Conservation (phyloP, 2,329 filamentous ascomycete species). For the Dissoconium aciculare region DNA sequence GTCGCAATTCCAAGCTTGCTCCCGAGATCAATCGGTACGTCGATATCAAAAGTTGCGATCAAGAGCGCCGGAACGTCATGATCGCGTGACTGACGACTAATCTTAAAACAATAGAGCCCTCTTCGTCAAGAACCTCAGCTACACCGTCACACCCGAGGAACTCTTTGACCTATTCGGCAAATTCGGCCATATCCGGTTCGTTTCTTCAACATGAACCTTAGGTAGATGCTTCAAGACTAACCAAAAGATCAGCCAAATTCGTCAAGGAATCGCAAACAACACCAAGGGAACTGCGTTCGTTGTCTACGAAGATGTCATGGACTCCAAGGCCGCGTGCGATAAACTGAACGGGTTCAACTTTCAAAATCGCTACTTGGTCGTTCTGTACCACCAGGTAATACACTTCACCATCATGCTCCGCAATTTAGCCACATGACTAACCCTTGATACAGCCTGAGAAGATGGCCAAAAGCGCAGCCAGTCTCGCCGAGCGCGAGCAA, state of each 20-base stretch:
- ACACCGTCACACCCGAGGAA: constrained; percentile 96
- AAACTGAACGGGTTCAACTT: constrained; percentile 99
- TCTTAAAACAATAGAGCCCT: constrained; percentile 64
- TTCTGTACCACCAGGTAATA: constrained; percentile 51
- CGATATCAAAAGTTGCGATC: too few species aligned
- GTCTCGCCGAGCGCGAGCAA: constrained; percentile 83
- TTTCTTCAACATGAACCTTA: constrained; percentile 10
- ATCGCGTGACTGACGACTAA: constrained; percentile 18
- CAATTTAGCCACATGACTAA: too few species aligned
- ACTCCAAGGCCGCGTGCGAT: constrained; percentile 97
- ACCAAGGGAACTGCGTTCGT: constrained; percentile 98
- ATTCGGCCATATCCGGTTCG: constrained; percentile 86
- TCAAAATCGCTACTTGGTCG: constrained; percentile 95
- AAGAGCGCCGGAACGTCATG: neutral
- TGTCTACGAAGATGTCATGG: constrained; percentile 98
- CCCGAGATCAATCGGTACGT: constrained; percentile 96
- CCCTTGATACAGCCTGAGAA: constrained; percentile 46
- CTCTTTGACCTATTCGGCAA: constrained; percentile 98
- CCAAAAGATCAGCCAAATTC: constrained; percentile 63
- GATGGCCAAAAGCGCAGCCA: constrained; percentile 55
- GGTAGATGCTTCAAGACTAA: constrained; percentile 8
- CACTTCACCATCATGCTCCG: too few species aligned
- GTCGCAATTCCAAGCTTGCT: constrained; percentile 90
- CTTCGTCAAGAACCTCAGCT: constrained; percentile 99
- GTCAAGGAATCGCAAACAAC: constrained; percentile 90